Evolutionary conservation across 2,329 filamentous ascomycete species (phyloP).

Genomic region (Akanthomyces muscarius): DNA sequence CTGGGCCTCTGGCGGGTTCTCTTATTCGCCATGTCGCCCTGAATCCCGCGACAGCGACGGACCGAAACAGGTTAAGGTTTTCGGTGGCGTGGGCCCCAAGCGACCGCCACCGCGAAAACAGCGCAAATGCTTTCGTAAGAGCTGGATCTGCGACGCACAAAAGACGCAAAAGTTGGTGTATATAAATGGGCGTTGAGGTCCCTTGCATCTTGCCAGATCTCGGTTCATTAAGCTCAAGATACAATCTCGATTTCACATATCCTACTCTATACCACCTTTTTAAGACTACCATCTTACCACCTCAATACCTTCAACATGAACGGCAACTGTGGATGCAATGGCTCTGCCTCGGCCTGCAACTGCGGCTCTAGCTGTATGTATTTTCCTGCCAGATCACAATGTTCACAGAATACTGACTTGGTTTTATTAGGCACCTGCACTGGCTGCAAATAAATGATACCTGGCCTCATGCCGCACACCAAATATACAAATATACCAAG

Average conservation of each 20-base stretch:
- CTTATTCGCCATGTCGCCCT: background rate
- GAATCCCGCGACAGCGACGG: background rate
- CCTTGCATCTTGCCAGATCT: background rate
- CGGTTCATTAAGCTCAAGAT: background rate
- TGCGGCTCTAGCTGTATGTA: slow-evolving; percentile 17
- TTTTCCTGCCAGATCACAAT: background rate
- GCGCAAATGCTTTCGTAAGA: slow-evolving; percentile 11
- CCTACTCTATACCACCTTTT: background rate
- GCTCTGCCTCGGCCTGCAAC: slow-evolving; percentile 19
- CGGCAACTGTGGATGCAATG: slow-evolving; percentile 17
- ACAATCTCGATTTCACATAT: slow-evolving; percentile 10
- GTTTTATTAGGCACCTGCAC: slow-evolving; percentile 9
- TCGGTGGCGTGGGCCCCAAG: background rate
- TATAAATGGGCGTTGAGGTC: slow-evolving; percentile 4
- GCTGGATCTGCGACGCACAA: slow-evolving; percentile 5
- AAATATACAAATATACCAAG: background rate
- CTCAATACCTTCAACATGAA: slow-evolving; percentile 16
- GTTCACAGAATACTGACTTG: background rate
- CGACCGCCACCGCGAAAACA: slow-evolving; percentile 15
- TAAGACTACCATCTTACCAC: background rate
- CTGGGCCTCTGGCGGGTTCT: background rate
- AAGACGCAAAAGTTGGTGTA: slow-evolving; percentile 6
- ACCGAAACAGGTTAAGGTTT: slow-evolving; percentile 3
- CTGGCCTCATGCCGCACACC: background rate
- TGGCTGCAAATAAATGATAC: slow-evolving; percentile 16